Evolutionary conservation across 2,329 filamentous ascomycete genomes (phyloP).

Genomic region (Diplodia sapinea): DNA sequence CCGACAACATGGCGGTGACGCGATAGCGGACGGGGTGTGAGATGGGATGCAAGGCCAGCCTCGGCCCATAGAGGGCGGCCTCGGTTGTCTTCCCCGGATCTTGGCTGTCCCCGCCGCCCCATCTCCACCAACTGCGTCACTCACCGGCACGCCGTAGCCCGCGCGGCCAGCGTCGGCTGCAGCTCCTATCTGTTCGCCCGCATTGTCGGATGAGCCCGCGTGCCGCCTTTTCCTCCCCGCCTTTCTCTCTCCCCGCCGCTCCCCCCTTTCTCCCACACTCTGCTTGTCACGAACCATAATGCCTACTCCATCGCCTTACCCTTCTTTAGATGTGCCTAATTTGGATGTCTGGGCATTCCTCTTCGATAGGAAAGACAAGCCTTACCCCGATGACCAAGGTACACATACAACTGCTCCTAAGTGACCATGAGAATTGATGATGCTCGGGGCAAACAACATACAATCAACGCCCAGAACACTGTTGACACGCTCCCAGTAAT

Average conservation of each 20-base stretch:
- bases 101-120: constrained; percentile 13
- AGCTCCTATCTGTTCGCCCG: constrained; percentile 3
- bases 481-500: constrained; percentile 62
- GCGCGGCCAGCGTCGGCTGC: constrained; percentile 20
- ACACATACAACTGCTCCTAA: constrained; percentile 35
- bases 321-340: constrained; percentile 71
- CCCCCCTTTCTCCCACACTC: neutral
- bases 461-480: constrained; percentile 30
- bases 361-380: constrained; percentile 70
- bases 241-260: neutral
- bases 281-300: constrained; percentile 52
- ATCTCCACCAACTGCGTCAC: constrained; percentile 8
- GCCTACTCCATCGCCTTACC: constrained; percentile 72
- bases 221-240: neutral
- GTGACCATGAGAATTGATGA: constrained; percentile 7
- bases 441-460: neutral
- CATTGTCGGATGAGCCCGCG: neutral
- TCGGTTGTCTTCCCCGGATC: constrained; percentile 28
- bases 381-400: constrained; percentile 77
- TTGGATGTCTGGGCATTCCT: constrained; percentile 79
- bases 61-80: constrained; percentile 12
- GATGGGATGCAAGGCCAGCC: constrained; percentile 13
- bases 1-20: neutral
- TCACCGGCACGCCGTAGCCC: constrained; percentile 13
- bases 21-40: neutral